Evolutionary conservation across 306 rosid genomes (phyloP).

Genomic region (Trifolium fragiferum): DNA sequence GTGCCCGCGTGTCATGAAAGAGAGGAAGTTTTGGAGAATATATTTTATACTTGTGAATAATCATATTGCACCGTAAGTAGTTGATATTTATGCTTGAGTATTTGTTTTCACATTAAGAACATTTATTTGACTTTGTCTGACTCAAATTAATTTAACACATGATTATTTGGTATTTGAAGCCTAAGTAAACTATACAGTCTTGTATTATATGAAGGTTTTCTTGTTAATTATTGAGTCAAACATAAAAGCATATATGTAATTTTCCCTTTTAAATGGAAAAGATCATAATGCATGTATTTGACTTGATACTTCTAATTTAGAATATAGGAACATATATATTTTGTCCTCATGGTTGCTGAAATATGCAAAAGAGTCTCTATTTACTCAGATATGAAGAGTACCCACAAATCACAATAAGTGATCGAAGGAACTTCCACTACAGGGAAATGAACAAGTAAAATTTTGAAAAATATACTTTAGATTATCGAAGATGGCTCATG

Average conservation of each 20-base stretch:
- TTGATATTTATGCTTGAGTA: constrained; percentile 25
- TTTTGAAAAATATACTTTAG: constrained; percentile 21
- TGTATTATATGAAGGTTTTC: not conserved
- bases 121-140: constrained; percentile 14
- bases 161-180: constrained; percentile 20
- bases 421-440: constrained; percentile 12
- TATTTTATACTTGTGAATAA: constrained; percentile 64
- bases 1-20: constrained; percentile 77
- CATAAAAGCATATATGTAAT: not conserved
- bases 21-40: constrained; percentile 82
- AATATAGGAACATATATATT: not conserved
- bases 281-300: constrained; percentile 11
- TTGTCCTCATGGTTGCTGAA: not conserved
- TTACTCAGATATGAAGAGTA: constrained; percentile 19
- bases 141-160: not conserved
- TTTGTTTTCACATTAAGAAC: constrained; percentile 27
- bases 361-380: constrained; percentile 13
- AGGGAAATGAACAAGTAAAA: constrained; percentile 10
- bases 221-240: constrained; percentile 5
- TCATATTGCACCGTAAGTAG: constrained; percentile 66
- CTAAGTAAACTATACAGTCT: constrained; percentile 8
- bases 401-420: not conserved
- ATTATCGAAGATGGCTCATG: not conserved
- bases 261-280: not conserved
- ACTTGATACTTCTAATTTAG: constrained; percentile 18